Conservation (phyloP, 148 eudicot species). For the Rhododendron molle region DNA sequence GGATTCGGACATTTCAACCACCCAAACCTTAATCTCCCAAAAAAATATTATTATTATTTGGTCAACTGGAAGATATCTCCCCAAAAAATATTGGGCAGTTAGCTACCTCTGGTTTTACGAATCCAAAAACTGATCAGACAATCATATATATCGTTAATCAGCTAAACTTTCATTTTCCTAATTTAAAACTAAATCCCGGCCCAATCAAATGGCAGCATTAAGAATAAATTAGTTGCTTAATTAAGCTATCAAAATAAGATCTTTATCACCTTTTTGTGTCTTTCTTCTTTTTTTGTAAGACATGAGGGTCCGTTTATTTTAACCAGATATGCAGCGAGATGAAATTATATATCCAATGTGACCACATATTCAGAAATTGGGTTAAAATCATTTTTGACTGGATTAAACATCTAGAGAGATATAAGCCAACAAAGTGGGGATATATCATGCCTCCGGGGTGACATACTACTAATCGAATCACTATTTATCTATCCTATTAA, state of each 20-base stretch:
- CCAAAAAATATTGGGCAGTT: background rate
- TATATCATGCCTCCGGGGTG: background rate
- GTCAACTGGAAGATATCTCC: too few relatives aligned
- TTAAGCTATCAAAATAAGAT: background rate
- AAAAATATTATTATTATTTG: too few relatives aligned
- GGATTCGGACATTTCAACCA: constrained; percentile 12
- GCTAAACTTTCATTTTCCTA: background rate
- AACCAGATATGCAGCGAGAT: too few relatives aligned
- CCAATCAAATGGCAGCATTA: background rate
- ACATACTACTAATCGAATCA: background rate
- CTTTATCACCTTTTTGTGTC: background rate
- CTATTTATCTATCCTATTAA: background rate
- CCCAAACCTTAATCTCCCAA: background rate
- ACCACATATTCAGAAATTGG: too few relatives aligned
- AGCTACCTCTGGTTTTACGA: background rate
- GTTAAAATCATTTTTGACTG: too few relatives aligned
- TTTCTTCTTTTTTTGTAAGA: too few relatives aligned
- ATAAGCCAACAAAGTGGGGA: too few relatives aligned
- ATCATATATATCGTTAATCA: background rate
- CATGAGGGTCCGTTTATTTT: too few relatives aligned
- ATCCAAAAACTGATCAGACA: background rate
- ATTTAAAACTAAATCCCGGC: too few relatives aligned
- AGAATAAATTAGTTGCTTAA: background rate
- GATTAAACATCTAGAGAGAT: too few relatives aligned
- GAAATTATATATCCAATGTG: too few relatives aligned